A percentile compares a stretch with the other conserved stretches of the same genome.
These are phyloP conservation scores for Blastomyces percursus DNA, from an alignment of 2,329 filamentous ascomycete genomes.

Conservation along the genomic window DNA sequence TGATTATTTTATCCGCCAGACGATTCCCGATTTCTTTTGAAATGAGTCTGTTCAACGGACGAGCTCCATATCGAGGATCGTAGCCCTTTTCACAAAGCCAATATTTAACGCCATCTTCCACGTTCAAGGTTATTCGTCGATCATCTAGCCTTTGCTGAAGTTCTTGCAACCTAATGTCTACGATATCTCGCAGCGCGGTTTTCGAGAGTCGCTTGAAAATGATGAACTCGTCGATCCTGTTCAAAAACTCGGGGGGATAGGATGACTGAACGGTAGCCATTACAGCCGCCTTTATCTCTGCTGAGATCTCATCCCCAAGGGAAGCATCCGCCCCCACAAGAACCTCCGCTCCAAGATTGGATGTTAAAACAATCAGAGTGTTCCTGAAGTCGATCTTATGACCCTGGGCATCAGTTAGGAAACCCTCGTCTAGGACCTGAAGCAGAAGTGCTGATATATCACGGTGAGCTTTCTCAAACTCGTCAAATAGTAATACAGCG, in stretches of 20 bases:
- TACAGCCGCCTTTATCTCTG: constrained; percentile 63
- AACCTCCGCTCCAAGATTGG: constrained; percentile 86
- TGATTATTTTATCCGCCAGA: constrained; percentile 83
- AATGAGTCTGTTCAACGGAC: constrained; percentile 84
- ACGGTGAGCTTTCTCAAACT: constrained; percentile 94
- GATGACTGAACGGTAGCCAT: constrained; percentile 70
- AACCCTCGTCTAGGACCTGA: constrained; percentile 92
- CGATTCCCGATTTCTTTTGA: constrained; percentile 80
- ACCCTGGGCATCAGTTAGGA: constrained; percentile 87
- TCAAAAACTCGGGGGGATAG: constrained; percentile 89
- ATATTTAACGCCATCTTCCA: constrained; percentile 59
- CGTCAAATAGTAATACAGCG: constrained; percentile 86
- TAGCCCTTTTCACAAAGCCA: constrained; percentile 89
- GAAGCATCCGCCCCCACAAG: constrained; percentile 64
- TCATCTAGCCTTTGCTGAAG: constrained; percentile 75
- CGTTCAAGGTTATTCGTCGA: constrained; percentile 64
- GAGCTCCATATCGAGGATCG: constrained; percentile 79
- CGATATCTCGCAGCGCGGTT: constrained; percentile 74
- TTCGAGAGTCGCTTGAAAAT: constrained; percentile 79
- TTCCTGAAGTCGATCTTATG: constrained; percentile 96
- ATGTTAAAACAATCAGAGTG: constrained; percentile 91
- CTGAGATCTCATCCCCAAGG: constrained; percentile 59
- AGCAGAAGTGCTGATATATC: constrained; percentile 87
- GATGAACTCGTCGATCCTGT: constrained; percentile 94
- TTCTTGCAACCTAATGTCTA: constrained; percentile 81